Base-by-base conservation (phyloP, 2,329 filamentous ascomycete genomes). In the Cyanodermella asteris region DNA sequence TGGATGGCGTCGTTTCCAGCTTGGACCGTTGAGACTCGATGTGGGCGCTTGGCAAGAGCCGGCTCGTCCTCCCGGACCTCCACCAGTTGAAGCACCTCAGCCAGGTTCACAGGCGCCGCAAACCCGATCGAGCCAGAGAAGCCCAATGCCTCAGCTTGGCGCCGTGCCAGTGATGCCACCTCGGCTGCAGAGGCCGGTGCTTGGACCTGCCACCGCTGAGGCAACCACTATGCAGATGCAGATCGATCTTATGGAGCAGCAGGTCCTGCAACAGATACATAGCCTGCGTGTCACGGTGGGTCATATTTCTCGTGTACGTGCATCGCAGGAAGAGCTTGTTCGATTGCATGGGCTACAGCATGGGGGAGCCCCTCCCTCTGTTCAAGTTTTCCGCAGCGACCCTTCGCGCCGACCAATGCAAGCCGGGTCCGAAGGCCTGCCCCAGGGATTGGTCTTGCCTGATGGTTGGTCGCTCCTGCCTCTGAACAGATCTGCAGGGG, bases 261-360 rank as follows among this genome's bases (percentile, higher is more conserved):
- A 74, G 27, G 56, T 87, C 13, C 56, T 70, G 35, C 62, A 67
- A 28, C 73, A 82, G 39, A 57, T 77, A 17, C 56, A 63, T 23
- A 52, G 50, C 20, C 51, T 84, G 11, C 63, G 70, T 22, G 40
- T 62, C 17, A 64, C 67, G 10, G 63, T 74, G 25, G 61, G 71
- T 17, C 74, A 87, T 41, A 43, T 82, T 4, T 60, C 67, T 23
- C 50, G 64, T n/a, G 51, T 81, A n/a, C 61, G 71, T 26, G 50
- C 67, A 10, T 53, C 87, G 31, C 62, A 75, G 31, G 49, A 52
- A 12, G 77, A 87, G 42, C 45, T 87, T 24, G 54, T 63, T 17
- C 61, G 72, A 31, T 52, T 82, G 27, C 67, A 72, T 13, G 56
- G 54, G 31, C 34, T 50, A 19, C 59, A 61, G 28, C 17, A 22